Base-by-base conservation (phyloP, 441 rosid species). In the Jatropha multifida region DNA sequence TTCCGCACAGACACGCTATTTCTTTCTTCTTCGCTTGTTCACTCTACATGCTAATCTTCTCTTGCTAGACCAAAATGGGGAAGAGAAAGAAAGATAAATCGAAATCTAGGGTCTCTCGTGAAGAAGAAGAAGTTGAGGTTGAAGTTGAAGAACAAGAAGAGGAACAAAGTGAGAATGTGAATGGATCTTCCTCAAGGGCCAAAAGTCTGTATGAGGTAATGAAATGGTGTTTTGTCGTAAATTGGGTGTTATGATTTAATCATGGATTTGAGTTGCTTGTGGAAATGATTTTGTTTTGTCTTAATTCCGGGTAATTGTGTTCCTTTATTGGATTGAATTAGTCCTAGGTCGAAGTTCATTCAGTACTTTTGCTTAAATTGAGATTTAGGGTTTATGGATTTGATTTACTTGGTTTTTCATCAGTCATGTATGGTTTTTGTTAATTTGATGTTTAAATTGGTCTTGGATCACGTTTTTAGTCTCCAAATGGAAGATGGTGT, bases 121-220 rank as follows among this genome's bases (percentile, higher is more conserved):
- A 85, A 18, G 86, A 81, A 8, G 87, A 84, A 69, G 81, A 81
- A 9, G 87, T 84, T 41, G 87, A 79, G 12, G 81, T 70, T 7
- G 87, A 81, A 42, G 81, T 82, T 1, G 65, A 52, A 56, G 62
- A 71, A 71, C 72, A 63, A 54, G 65, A 69, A 52, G 87, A 75
- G 3, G 88, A 75, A 26, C 82, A 80, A 18, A 68, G 71, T 12
- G 81, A 74, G 76, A 74, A 75, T 61, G 59, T 44, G 23, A 76
- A 66, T 48, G 80, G 58, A 27, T 80, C 86, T 65, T 75, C 88
- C 5, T 41, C 80, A 0, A 78, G 54, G 1, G 83, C 74, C 71
- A 85, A 74, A 81, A 88, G 74, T 75, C 88, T 94, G 2, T 94
- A 94, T 58, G 89, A 89, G 94, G 96, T 94, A 79, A 40, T 68